Evolutionary conservation across 192 early-diverging fungal genomes (phyloP).

Genomic region (Linnemannia schmuckeri): DNA sequence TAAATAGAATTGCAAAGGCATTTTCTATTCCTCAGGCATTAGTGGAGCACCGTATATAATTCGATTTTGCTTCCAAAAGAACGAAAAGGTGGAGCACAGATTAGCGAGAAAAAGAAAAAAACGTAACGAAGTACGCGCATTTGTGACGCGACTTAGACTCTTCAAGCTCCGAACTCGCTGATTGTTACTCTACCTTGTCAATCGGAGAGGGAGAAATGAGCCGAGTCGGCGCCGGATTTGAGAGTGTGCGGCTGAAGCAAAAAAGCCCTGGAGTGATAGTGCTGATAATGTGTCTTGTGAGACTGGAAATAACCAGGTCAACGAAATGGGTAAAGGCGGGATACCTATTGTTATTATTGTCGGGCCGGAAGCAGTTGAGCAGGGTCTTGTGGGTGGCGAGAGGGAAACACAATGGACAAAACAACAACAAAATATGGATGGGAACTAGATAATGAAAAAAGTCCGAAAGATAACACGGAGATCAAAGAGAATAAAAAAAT

Average conservation of each 20-base stretch:
- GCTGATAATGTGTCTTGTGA: background rate
- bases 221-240: background rate
- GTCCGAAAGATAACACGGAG: slow-evolving; percentile 11
- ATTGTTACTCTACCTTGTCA: background rate
- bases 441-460: slow-evolving; percentile 7
- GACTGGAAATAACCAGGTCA: background rate
- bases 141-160: too few species aligned
- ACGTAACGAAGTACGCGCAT: too few species aligned
- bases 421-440: background rate
- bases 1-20: background rate
- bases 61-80: background rate
- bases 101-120: too few species aligned
- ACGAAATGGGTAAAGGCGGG: background rate
- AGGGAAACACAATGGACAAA: background rate
- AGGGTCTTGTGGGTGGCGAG: background rate
- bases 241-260: too few species aligned
- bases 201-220: background rate
- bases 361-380: too few species aligned
- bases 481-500: slow-evolving; percentile 6
- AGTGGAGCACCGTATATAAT: background rate
- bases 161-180: background rate
- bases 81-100: background rate
- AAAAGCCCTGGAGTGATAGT: background rate
- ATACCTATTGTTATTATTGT: background rate
- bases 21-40: background rate